These are phyloP conservation scores for Lentinus tigrinus DNA, from an alignment of 768 basidiomycete species.

Conservation along the genomic window DNA sequence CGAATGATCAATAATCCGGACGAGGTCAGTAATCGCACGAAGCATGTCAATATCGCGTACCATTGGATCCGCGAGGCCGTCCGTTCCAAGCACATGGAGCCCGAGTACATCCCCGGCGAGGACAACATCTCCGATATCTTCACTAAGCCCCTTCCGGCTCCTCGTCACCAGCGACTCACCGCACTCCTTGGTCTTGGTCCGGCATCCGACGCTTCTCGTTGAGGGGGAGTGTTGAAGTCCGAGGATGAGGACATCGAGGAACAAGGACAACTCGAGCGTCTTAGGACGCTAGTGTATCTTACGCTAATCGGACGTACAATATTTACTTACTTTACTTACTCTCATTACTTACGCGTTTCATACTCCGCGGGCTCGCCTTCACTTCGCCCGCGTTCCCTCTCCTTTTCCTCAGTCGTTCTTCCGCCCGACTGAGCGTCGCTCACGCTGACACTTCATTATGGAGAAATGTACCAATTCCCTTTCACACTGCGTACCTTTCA, in stretches of 20 bases:
- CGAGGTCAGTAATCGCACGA: slow-evolving; percentile 28
- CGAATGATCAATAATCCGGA: slow-evolving; percentile 24
- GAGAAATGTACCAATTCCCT: too few species aligned
- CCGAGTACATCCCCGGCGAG: background rate
- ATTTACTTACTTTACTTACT: background rate
- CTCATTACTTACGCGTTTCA: too few species aligned
- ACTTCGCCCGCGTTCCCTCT: too few species aligned
- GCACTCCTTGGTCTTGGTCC: too few species aligned
- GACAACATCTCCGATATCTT: slow-evolving; percentile 7
- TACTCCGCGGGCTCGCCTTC: too few species aligned
- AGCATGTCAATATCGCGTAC: slow-evolving; percentile 35
- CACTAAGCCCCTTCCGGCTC: background rate
- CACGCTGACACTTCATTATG: too few species aligned
- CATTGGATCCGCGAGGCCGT: slow-evolving; percentile 31
- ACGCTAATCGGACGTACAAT: background rate
- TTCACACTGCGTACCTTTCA: too few species aligned
- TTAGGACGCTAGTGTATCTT: background rate
- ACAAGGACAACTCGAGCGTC: too few species aligned
- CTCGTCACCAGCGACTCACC: too few species aligned
- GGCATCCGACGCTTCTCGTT: too few species aligned
- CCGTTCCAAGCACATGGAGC: background rate
- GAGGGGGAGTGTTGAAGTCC: too few species aligned
- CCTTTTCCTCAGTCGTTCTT: background rate
- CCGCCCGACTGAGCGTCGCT: background rate
- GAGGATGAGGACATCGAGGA: too few species aligned